Percentiles rank a stretch among this genome's conserved stretches.
Evolutionary conservation across 2,329 filamentous ascomycete species (phyloP).

Genomic region (Colletotrichum tropicicola): DNA sequence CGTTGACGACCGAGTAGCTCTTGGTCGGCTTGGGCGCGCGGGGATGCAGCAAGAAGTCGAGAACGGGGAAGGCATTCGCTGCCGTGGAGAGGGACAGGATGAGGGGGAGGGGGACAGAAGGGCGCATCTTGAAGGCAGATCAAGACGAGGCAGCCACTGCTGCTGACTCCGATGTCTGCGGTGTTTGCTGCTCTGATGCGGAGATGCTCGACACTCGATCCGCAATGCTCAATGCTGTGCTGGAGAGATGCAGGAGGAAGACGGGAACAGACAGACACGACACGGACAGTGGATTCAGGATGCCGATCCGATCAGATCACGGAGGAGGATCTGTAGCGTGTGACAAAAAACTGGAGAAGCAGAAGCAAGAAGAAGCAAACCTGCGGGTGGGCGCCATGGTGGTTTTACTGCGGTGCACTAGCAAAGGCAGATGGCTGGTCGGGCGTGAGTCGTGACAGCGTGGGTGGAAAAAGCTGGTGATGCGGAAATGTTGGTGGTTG

Average conservation of each 20-base stretch:
- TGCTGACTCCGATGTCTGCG: background rate
- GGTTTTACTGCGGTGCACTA: slow-evolving; percentile 29
- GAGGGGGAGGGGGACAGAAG: slow-evolving; percentile 34
- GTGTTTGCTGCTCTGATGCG: background rate
- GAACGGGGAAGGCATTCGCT: slow-evolving; percentile 39
- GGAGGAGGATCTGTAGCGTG: background rate
- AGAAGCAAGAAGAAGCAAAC: slow-evolving; percentile 12
- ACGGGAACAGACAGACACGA: background rate
- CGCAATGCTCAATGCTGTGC: too few relatives aligned
- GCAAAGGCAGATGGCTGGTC: slow-evolving; percentile 30
- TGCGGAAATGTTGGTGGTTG: slow-evolving; percentile 32
- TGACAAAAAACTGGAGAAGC: slow-evolving; percentile 23
- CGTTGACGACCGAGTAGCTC: slow-evolving; percentile 46
- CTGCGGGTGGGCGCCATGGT: slow-evolving; percentile 23
- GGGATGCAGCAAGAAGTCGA: slow-evolving; percentile 24
- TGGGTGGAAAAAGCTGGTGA: slow-evolving; percentile 21
- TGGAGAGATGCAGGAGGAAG: background rate
- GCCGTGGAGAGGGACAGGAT: slow-evolving; percentile 36
- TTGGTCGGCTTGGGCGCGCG: slow-evolving; percentile 20
- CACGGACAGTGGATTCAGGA: slow-evolving; percentile 11
- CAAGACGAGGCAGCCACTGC: background rate
- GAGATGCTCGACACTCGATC: too few relatives aligned
- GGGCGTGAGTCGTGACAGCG: background rate
- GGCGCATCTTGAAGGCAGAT: slow-evolving; percentile 39
- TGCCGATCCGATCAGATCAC: slow-evolving; percentile 11